Evolutionary conservation across 1,139 yeast species (phyloP).

Genomic region (Geotrichum cucujoidarum): DNA sequence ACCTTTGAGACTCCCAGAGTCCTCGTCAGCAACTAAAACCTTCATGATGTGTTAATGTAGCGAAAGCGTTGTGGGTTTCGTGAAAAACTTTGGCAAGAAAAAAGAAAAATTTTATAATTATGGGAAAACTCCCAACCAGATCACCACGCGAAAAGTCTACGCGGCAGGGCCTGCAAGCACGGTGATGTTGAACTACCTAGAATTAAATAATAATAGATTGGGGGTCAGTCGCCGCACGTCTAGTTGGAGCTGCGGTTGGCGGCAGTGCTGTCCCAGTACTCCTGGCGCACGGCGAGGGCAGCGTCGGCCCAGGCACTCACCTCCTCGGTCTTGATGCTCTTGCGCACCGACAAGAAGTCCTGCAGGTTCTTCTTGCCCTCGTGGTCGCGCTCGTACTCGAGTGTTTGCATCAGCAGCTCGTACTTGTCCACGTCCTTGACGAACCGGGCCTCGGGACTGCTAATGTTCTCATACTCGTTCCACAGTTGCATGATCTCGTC

Average conservation of each 20-base stretch:
- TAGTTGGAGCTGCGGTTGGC: background rate
- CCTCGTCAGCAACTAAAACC: constrained; percentile 38
- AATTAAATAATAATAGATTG: no score
- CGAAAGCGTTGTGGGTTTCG: background rate
- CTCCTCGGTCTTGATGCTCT: constrained; percentile 65
- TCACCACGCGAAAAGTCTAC: no score
- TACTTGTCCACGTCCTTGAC: constrained; percentile 94
- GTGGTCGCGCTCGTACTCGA: constrained; percentile 72
- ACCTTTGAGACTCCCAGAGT: constrained; percentile 37
- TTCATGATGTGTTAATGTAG: constrained; percentile 30
- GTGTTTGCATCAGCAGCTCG: constrained; percentile 85
- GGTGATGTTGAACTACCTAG: background rate
- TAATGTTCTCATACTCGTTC: constrained; percentile 85
- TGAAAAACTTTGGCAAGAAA: background rate
- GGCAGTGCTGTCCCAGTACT: constrained; percentile 26
- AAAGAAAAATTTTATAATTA: background rate
- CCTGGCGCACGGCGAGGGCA: constrained; percentile 53
- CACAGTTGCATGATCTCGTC: constrained; percentile 66
- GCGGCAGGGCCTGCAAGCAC: no score
- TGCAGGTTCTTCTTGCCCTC: constrained; percentile 53
- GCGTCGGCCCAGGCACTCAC: constrained; percentile 68
- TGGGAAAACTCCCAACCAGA: constrained; percentile 2
- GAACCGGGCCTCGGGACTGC: constrained; percentile 77
- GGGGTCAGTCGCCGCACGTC: no score
- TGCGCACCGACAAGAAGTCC: constrained; percentile 64